Evolutionary conservation across 192 early-diverging fungal genomes (phyloP), one percentile per base, ranked within the genome.

Genomic region (Backusella morwellensis): DNA sequence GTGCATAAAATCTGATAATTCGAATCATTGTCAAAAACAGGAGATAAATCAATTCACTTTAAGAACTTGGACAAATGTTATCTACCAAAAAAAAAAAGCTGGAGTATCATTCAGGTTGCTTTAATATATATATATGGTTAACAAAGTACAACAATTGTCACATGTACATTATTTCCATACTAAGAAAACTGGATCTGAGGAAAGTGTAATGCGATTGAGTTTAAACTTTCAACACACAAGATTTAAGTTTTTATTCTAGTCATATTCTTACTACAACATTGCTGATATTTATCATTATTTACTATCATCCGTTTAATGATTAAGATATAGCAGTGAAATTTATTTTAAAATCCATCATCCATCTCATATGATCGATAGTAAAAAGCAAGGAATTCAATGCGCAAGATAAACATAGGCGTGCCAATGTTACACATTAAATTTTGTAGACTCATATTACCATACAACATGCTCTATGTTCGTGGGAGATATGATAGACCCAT

Each of bases 391-490:
- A 8, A 63, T 12, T 63, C 21, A 63, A 29, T 29, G 26, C 26
- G 56, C 23, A 63, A 63, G 56, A 63, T 63, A 63, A 32, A 63
- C 56, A 29, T 23, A 44, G 23, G 26, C 26, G 7, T 29, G 32
- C 32, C 32, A 63, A 63, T 63, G 56, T 63, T 63, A 63, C 56
- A 63, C 56, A 63, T 29, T 63, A 63, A 63, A 63, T 29, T 63
- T 26, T 29, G 26, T 63, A 63, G 21, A 63, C 56, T 63, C 56
- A 5, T 63, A 63, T 63, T 63, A 63, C 21, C 56, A 63, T 63
- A 63, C 21, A 59, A 59, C 26, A 63, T 63, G 56, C 0, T 26
- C 3, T 11, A 12, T 63, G 23, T 63, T 63, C 56, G 56, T 63
- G 56, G 56, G 56, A 63, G 56, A 63, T 63, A 63, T 26, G 56